Percentiles rank a stretch among this genome's conserved stretches.
Conservation (phyloP, 305 asterid genomes). For the Caryopteris hybrid region DNA sequence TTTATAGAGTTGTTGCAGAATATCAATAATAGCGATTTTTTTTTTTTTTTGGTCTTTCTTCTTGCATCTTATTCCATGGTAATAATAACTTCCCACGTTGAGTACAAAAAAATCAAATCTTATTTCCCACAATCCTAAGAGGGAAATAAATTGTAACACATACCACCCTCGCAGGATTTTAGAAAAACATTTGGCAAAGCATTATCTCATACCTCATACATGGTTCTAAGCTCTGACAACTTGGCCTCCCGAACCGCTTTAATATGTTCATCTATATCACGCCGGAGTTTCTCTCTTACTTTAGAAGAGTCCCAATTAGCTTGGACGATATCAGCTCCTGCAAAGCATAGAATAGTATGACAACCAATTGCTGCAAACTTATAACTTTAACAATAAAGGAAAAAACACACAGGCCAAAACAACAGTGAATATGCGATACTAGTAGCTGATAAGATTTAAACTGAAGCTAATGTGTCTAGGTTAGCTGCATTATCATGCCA, state of each 20-base stretch:
- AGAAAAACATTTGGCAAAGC: not conserved
- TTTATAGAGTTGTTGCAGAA: not conserved
- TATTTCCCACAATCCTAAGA: too few species aligned
- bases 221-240: slow-evolving; percentile 57
- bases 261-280: slow-evolving; percentile 78
- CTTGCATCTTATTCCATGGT: not conserved
- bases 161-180: not conserved
- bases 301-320: slow-evolving; percentile 83
- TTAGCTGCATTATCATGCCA: slow-evolving; percentile 4
- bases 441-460: slow-evolving; percentile 5
- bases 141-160: not conserved
- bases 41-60: not conserved
- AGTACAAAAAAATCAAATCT: not conserved
- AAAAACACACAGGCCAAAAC: not conserved
- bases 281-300: slow-evolving; percentile 72
- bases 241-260: slow-evolving; percentile 57
- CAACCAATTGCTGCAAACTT: slow-evolving; percentile 13
- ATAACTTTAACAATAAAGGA: slow-evolving; percentile 1
- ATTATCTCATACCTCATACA: slow-evolving; percentile 53
- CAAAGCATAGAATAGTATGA: slow-evolving; percentile 19
- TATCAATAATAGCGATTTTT: not conserved
- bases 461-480: not conserved
- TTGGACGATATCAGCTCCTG: slow-evolving; percentile 68
- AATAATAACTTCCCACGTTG: not conserved
- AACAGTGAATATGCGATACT: not conserved